Evolutionary conservation across 176 grass and related monocot species (phyloP), one percentile per base, ranked within the genome.

Genomic region (Carex myosuroides): DNA sequence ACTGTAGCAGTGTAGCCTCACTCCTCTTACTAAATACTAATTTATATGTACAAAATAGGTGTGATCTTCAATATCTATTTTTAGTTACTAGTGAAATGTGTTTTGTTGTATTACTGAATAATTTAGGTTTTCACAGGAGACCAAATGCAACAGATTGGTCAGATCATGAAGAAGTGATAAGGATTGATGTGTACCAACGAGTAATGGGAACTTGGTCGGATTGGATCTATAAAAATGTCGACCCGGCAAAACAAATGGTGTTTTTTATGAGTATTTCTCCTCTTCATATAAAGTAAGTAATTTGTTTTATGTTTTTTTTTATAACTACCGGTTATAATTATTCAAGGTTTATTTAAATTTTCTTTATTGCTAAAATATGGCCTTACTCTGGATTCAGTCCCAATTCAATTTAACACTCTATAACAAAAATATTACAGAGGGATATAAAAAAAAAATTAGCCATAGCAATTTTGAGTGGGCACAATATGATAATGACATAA

Each of bases 251-350:
- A 68, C 88, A 91, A 1, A 89, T 83, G 0, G 86, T 95, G 24
- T 98, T 95, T 77, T 98, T 98, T 86, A 88, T 93, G 89, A 92
- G 92, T 18, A 98, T 98, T 22, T 98, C 96, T 81, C 88, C 96
- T 46, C 85, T 79, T 80, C 96, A 98, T 77, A 39, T 86, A 79
- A 98, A 85, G 96, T 95, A 86, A 44, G 5, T 42, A 44, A 2
- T 54, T 60, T 76, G 1, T 1, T 13, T 33, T 37, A 64, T 71
- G 2, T 48, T 37, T 67, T 86, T 17, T 41, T 66, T 33, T 21
- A 66, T 17, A 42, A 13, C 8, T 79, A 69, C 5, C 33, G 60
- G n/a, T 67, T 13, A 61, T 57, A 66, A 85, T 33, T 62, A 80
- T 20, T 32, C 73, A 57, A 56, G 52, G 24, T 3, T 78, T 20